phyloP scores from a whole-genome alignment of 163 green algal species.

The Chloromonas sp. region DNA sequence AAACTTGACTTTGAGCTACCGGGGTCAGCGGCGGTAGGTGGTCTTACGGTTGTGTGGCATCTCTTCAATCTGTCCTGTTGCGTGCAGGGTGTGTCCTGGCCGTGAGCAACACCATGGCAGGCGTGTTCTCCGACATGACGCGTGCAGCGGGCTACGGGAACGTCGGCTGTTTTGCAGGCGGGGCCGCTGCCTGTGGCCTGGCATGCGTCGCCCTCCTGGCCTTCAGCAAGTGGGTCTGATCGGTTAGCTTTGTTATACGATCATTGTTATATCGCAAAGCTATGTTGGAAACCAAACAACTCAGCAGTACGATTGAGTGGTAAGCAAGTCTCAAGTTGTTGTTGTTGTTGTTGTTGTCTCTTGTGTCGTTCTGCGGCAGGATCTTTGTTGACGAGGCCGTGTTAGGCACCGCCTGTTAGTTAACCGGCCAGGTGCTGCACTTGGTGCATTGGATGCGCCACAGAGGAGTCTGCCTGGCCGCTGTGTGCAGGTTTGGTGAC shows the following conservation, averaged over 20 bases:
- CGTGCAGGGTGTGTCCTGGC: conserved; percentile 66
- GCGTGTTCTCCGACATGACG: conserved; percentile 70
- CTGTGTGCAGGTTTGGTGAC: conserved; percentile 36
- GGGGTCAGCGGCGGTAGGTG: too few relatives aligned
- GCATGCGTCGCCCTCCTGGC: conserved; percentile 48
- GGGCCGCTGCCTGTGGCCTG: conserved; percentile 43
- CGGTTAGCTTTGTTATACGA: not conserved
- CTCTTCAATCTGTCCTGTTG: not conserved
- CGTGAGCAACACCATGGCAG: conserved; percentile 72
- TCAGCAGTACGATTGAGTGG: too few relatives aligned
- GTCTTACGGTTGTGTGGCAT: too few relatives aligned
- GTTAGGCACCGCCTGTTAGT: too few relatives aligned
- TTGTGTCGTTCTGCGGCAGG: too few relatives aligned
- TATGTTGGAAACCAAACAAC: too few relatives aligned
- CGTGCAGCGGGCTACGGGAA: conserved; percentile 63
- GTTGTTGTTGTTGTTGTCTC: too few relatives aligned
- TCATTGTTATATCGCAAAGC: too few relatives aligned
- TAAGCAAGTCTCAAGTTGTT: too few relatives aligned
- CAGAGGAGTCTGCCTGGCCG: not conserved
- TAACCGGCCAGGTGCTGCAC: not conserved
- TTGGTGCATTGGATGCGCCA: not conserved
- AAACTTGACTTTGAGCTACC: not conserved
- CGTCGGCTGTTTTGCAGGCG: conserved; percentile 79
- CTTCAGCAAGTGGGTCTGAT: conserved; percentile 26
- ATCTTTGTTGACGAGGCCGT: too few relatives aligned